Base-by-base conservation (phyloP, 2,329 filamentous ascomycete species). In the Cadophora malorum region DNA sequence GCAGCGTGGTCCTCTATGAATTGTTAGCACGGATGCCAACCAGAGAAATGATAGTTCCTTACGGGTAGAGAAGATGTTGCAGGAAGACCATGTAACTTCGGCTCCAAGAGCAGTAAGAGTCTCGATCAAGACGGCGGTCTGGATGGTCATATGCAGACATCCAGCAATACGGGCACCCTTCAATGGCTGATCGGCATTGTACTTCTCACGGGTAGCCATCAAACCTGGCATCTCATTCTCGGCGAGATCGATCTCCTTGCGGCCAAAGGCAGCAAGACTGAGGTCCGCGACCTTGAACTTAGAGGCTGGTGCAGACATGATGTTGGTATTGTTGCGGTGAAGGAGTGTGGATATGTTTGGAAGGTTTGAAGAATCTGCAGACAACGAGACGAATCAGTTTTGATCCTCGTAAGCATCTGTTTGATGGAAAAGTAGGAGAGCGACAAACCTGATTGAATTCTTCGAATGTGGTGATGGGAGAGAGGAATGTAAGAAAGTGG, bases 111-210 rank as follows among this genome's bases (percentile, higher is more conserved):
- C 86, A 79, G 88, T 92, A 80, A 99, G 90, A 75, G 96, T 99
- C 90, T 99, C 96, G 83, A 99, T 99, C 79, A 99, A 91, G 80
- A 99, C 96, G 77, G 96, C 96, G 74, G 96, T 99, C 88, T 99
- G 96, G 85, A 99, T 98, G 81, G 96, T 98, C 95, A 76, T 76
- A 67, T 75, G 75, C 16, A 76, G 87, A 85, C 96, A 98, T 80
- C 96, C 96, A 78, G 96, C 96, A 82, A 99, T 97, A 79, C 95
- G 91, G 81, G 94, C 93, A 81, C 95, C 94, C 81, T 91, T 91
- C 79, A 99, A 88, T 77, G 96, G 96, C 88, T 98, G 95, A 84
- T 97, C 95, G 71, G 82, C 82, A 77, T 92, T 92, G 82, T 98
- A 99, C 88, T 97, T 97, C 79, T 83, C 81, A 80, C 96, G 91